Percentiles rank a stretch among this genome's conserved stretches.
These are phyloP conservation scores for Pseudogymnoascus sp. DNA, from an alignment of 2,329 filamentous ascomycete genomes.

Conservation along the genomic window DNA sequence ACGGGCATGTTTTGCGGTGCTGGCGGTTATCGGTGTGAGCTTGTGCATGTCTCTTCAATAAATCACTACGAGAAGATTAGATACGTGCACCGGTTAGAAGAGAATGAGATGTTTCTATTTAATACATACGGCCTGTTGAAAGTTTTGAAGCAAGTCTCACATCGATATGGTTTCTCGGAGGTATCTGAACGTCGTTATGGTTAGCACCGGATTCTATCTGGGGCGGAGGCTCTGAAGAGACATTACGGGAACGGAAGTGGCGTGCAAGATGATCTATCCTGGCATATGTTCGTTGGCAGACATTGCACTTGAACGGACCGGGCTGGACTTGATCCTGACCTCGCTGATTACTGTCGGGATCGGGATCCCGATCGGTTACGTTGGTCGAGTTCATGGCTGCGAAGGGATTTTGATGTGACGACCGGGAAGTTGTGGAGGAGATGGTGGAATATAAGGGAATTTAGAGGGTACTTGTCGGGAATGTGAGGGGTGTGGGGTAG, in stretches of 20 bases:
- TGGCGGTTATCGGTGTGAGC: neutral
- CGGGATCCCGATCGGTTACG: neutral
- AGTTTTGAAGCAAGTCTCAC: constrained; percentile 5
- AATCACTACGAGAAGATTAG: neutral
- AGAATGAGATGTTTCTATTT: neutral
- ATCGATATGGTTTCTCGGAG: constrained; percentile 8
- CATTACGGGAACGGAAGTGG: constrained; percentile 9
- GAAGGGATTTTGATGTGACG: neutral
- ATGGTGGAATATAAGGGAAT: neutral
- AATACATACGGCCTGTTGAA: constrained; percentile 8
- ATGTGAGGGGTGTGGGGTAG: neutral
- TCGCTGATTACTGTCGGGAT: neutral
- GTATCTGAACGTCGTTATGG: neutral
- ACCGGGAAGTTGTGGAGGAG: neutral
- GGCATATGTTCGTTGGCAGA: constrained; percentile 10
- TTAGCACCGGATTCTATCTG: neutral
- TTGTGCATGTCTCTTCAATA: neutral
- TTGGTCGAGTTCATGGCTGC: neutral
- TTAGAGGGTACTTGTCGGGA: neutral
- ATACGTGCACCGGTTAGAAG: neutral
- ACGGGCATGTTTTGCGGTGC: neutral
- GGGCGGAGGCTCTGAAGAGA: neutral
- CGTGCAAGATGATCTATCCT: constrained; percentile 10
- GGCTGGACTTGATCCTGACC: neutral
- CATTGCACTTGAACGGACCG: constrained; percentile 3